Evolutionary conservation across 345 rosid species (phyloP), one percentile per base, ranked within the genome.

Genomic region (Turnera subulata): DNA sequence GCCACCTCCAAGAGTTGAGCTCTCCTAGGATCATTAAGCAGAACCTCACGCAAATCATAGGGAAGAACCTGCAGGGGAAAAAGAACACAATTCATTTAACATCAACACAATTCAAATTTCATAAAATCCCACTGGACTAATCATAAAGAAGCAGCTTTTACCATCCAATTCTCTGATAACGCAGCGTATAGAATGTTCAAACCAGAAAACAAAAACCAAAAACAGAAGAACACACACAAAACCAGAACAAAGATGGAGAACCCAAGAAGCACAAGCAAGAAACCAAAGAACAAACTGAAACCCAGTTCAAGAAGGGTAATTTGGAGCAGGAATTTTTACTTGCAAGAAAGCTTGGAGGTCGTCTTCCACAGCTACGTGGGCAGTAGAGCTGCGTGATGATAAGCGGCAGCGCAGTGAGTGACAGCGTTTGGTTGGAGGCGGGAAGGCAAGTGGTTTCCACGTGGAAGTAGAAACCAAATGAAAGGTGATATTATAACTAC

Each of bases 1-100:
- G 21, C 49, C 49, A 83, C 86, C 86, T 81, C 89, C 56, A 84
- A 49, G 1, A 84, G 86, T 22, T 75, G 73, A 64, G 69, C 65
- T 62, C 80, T 73, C 8, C 75, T 79, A 48, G 82, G 76, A 65
- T 81, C 82, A 56, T 73, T 64, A 0, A 68, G 62, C 46, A 84
- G 75, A 64, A 69, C 70, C 23, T 79, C 55, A 40, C 63, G 84
- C 40, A 84, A 66, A 65, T 79, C 89, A 17, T 44, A 10, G 0
- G 89, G 89, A 69, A 84, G 84, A 73, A 84, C 75, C 86, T 84
- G 73, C 17, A 40, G 11, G 65, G 14, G 57, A 48, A 7, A 14
- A 72, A 7, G 18, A 65, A 26, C 16, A 6, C 6, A 47, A 14
- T 21, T 1, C 18, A 17, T 17, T 20, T 8, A 21, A 46, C 2